Conservation (phyloP, 805 yeast species). For the Pichia occidentalis region DNA sequence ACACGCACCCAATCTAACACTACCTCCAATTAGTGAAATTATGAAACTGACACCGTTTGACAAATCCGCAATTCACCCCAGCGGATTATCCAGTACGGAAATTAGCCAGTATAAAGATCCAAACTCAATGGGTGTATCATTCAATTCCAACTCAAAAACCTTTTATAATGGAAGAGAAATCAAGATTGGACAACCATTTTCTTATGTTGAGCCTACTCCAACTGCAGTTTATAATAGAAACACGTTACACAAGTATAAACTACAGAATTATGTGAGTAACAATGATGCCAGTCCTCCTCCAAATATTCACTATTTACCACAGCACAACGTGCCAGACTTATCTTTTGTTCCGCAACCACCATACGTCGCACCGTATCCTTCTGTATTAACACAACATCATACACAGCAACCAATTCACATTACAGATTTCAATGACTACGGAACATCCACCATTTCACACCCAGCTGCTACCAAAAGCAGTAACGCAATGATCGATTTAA, state of each 20-base stretch:
- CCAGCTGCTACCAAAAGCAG: neutral
- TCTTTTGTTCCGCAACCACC: no score
- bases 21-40: slow-evolving; percentile 21
- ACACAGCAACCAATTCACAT: no score
- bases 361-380: no score
- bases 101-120: slow-evolving; percentile 8
- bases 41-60: slow-evolving; percentile 15
- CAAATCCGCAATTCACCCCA: slow-evolving; percentile 17
- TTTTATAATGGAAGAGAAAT: slow-evolving; percentile 11
- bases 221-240: no score
- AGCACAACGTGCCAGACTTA: no score
- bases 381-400: no score
- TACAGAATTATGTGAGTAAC: no score
- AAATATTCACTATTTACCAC: neutral
- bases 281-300: neutral
- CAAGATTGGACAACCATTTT: neutral
- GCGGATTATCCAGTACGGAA: slow-evolving; percentile 13
- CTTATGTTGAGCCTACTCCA: neutral
- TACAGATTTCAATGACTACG: no score
- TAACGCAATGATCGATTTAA: no score
- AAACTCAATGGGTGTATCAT: slow-evolving; percentile 6
- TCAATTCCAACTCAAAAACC: slow-evolving; percentile 6
- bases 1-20: slow-evolving; percentile 12
- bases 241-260: no score
- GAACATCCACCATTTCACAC: no score